Base-by-base conservation (phyloP, 345 rosid genomes). In the Mangifera indica region DNA sequence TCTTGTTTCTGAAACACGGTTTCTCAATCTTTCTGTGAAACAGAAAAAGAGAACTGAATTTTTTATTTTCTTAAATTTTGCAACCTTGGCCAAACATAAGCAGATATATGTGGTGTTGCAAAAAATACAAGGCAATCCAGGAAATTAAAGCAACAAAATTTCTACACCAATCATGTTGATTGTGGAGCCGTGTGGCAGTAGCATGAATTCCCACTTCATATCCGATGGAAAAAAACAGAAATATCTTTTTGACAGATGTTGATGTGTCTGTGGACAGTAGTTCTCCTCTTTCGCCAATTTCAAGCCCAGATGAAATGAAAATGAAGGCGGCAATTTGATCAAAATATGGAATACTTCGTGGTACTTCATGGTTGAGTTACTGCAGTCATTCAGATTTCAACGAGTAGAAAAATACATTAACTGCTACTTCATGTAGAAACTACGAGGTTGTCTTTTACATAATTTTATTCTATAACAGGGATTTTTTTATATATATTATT, bases 181-280 rank as follows among this genome's bases (percentile, higher is more conserved):
- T 52, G 61, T 44, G 21, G 17, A 2, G 78, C 85, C 89, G 79
- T 60, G 89, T 85, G 89, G 72, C 86, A 71, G 13, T 72, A 53
- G 53, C 74, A 37, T 0, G 14, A 51, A 65, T 22, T 17, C 73
- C 74, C 78, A 77, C 77, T 59, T 45, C 53, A 72, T 75, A 77
- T 64, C 46, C 26, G 49, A 22, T 32, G 42, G 4, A 10, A 22
- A 60, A 51, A 37, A 37, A 8, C 1, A 37, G 42, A 37, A 0
- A 37, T 37, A 55, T 54, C 40, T 62, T 82, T 12, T 22, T 5
- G 25, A 44, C 55, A 10, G 56, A 52, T 4, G n/a, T 22, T 55
- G 12, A 55, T 55, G 76, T 66, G n/a, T 59, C 24, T 51, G 60
- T 66, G 66, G n/a, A n/a, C n/a, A n/a, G n/a, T n/a, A n/a, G 72